Evolutionary conservation across 352 stramenopile species (phyloP).

Genomic region (Globisporangium camurandrum): DNA sequence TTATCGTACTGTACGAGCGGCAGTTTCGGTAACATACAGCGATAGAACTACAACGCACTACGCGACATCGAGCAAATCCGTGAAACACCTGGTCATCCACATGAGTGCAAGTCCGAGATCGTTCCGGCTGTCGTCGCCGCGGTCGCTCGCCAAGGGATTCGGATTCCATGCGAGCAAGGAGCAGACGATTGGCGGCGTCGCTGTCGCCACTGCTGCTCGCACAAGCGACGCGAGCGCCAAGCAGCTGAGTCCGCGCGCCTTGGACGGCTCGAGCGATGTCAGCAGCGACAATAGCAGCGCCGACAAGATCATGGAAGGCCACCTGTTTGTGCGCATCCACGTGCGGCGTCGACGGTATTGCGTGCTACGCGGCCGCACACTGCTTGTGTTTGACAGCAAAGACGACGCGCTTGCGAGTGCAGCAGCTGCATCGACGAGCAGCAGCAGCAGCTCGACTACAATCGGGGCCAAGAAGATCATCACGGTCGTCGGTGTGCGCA

Average conservation of each 20-base stretch:
- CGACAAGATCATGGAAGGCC: constrained; percentile 42
- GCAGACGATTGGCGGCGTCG: constrained; percentile 7
- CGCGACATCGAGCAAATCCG: too few relatives aligned
- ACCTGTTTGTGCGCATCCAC: constrained; percentile 50
- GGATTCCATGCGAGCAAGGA: constrained; percentile 9
- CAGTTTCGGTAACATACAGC: too few relatives aligned
- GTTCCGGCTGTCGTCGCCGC: constrained; percentile 14
- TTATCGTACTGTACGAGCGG: too few relatives aligned
- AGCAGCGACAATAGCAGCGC: too few relatives aligned
- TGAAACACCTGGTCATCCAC: too few relatives aligned
- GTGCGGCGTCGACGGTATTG: constrained; percentile 60
- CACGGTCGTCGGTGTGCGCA: constrained; percentile 53
- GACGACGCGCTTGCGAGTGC: constrained; percentile 14
- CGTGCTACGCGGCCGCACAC: constrained; percentile 40
- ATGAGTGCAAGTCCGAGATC: not conserved
- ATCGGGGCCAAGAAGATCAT: constrained; percentile 42
- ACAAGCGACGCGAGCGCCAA: not conserved
- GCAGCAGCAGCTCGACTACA: too few relatives aligned
- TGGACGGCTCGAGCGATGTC: not conserved
- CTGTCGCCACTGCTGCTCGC: not conserved
- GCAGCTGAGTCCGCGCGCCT: too few relatives aligned
- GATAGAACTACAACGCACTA: too few relatives aligned
- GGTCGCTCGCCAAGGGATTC: constrained; percentile 10
- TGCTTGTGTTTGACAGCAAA: constrained; percentile 62
- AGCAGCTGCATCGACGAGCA: constrained; percentile 7